These are phyloP conservation scores for Singerocomus rubriflavus DNA, from an alignment of 1,284 basidiomycete genomes.

Conservation along the genomic window DNA sequence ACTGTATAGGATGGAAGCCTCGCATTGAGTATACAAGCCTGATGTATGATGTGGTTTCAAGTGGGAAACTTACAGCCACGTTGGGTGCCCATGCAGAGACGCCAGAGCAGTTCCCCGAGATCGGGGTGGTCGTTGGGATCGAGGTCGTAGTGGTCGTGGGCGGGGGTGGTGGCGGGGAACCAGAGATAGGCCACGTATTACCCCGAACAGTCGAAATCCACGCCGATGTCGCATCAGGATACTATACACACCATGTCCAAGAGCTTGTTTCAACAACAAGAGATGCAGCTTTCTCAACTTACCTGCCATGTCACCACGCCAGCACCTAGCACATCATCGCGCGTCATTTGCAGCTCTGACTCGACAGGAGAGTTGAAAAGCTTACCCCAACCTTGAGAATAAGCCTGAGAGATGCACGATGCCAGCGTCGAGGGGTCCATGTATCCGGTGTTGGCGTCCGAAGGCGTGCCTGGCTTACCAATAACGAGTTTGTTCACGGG, in stretches of 20 bases:
- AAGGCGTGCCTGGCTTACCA: conserved; percentile 55
- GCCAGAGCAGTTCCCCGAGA: conserved; percentile 18
- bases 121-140: conserved; percentile 2
- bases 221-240: conserved; percentile 19
- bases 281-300: not conserved
- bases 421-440: conserved; percentile 53
- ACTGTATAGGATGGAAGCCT: conserved; percentile 10
- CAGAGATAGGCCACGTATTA: conserved; percentile 20
- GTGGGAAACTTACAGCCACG: conserved; percentile 20
- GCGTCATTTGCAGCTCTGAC: not conserved
- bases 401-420: conserved; percentile 51
- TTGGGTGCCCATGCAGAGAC: conserved; percentile 23
- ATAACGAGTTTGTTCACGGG: conserved; percentile 53
- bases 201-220: conserved; percentile 30
- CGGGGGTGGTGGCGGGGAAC: not conserved
- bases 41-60: not conserved
- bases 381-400: conserved; percentile 55
- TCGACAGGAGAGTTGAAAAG: not conserved
- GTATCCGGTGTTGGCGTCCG: conserved; percentile 58
- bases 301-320: conserved; percentile 49
- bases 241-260: conserved; percentile 39
- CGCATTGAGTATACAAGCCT: not conserved
- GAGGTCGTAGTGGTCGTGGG: not conserved
- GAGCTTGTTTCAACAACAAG: not conserved
- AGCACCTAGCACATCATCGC: conserved; percentile 34